These are phyloP conservation scores for Dicorynia guianensis DNA, from an alignment of 306 rosid species.

Conservation along the genomic window DNA sequence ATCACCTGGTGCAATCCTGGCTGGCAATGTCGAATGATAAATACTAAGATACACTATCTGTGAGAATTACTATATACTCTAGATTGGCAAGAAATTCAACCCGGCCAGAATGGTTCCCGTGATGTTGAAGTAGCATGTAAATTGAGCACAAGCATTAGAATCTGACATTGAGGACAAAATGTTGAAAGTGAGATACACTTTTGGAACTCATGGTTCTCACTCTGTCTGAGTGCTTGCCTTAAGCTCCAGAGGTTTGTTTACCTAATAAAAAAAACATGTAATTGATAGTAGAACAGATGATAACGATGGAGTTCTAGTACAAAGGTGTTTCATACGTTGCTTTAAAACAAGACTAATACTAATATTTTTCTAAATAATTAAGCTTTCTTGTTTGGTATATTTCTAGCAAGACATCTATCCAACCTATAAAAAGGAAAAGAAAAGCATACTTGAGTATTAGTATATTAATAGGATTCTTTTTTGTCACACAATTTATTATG, in stretches of 20 bases:
- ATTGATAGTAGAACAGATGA: neutral
- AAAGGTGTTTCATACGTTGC: too few relatives aligned
- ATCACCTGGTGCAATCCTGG: slow-evolving; percentile 52
- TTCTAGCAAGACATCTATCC: neutral
- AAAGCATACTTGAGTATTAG: neutral
- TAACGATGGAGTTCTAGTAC: too few relatives aligned
- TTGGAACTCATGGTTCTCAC: slow-evolving; percentile 16
- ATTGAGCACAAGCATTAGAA: slow-evolving; percentile 27
- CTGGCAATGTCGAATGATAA: slow-evolving; percentile 57
- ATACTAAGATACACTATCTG: slow-evolving; percentile 31
- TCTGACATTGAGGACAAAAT: slow-evolving; percentile 29
- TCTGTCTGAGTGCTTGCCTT: neutral
- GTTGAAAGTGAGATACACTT: slow-evolving; percentile 35
- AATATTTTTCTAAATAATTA: too few relatives aligned
- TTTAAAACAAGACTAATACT: neutral
- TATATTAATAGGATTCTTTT: neutral
- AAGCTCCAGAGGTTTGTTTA: neutral
- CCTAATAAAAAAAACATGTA: too few relatives aligned
- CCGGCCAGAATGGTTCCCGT: slow-evolving; percentile 33
- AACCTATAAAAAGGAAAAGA: neutral
- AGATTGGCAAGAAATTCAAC: slow-evolving; percentile 35
- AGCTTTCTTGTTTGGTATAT: neutral
- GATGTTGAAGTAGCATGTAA: slow-evolving; percentile 37
- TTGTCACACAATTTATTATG: slow-evolving; percentile 30
- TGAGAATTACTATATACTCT: slow-evolving; percentile 38